phyloP scores from a whole-genome alignment of 768 basidiomycete genomes.

The Termitomyces sp. region DNA sequence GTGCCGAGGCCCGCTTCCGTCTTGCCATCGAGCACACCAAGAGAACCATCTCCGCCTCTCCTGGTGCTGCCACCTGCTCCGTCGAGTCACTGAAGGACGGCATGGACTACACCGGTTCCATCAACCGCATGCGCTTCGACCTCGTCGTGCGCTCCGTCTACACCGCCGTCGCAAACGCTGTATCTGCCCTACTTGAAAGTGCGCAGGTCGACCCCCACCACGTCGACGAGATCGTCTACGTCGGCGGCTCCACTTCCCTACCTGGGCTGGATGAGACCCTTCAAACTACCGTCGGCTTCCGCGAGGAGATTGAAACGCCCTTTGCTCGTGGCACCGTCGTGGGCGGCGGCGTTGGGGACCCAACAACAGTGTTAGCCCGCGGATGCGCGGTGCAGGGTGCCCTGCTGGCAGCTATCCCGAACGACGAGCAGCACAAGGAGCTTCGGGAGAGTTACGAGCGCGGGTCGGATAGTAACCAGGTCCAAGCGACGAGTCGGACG shows the following conservation, averaged over 20 bases:
- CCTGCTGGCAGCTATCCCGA: conserved; percentile 49
- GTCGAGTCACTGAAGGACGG: conserved; percentile 96
- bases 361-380: conserved; percentile 72
- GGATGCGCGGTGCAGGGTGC: conserved; percentile 79
- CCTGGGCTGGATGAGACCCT: conserved; percentile 71
- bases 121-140: conserved; percentile 61
- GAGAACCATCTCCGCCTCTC: conserved; percentile 83
- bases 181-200: conserved; percentile 49
- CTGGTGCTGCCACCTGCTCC: conserved; percentile 85
- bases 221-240: conserved; percentile 78
- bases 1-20: conserved; percentile 90
- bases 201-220: conserved; percentile 61
- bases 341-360: conserved; percentile 74
- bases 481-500: conserved; percentile 59
- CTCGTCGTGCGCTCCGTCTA: conserved; percentile 64
- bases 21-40: conserved; percentile 95
- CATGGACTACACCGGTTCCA: conserved; percentile 69
- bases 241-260: conserved; percentile 72
- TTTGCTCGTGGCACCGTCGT: conserved; percentile 66
- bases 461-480: conserved; percentile 34
- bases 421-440: conserved; percentile 48
- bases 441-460: conserved; percentile 48
- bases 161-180: conserved; percentile 47
- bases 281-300: conserved; percentile 47
- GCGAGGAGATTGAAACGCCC: conserved; percentile 61